A percentile compares a stretch with the other conserved stretches of the same genome.
Evolutionary conservation across 1,284 basidiomycete genomes (phyloP).

Genomic region (Ustilago tritici): DNA sequence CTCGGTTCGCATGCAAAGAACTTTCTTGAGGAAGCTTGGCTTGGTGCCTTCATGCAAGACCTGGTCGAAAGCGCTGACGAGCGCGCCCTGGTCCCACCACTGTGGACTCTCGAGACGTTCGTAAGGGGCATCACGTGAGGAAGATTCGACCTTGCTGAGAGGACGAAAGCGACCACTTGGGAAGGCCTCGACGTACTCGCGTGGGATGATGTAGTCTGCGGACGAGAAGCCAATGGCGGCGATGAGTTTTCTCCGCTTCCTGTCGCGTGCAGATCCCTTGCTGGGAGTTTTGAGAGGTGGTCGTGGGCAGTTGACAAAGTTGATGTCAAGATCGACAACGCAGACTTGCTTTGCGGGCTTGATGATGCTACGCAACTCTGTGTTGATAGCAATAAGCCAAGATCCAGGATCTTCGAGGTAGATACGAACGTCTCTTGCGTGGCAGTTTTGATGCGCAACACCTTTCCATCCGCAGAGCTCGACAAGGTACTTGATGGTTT

Average conservation of each 20-base stretch:
- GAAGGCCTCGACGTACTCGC: constrained; percentile 93
- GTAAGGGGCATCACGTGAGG: constrained; percentile 86
- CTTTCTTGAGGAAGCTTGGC: constrained; percentile 56
- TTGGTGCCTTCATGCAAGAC: constrained; percentile 72
- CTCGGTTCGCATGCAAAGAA: constrained; percentile 51
- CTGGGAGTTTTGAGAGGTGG: constrained; percentile 85
- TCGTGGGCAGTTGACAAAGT: constrained; percentile 83
- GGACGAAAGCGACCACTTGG: constrained; percentile 78
- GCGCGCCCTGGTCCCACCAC: constrained; percentile 91
- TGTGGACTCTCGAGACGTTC: constrained; percentile 83
- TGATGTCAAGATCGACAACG: constrained; percentile 91
- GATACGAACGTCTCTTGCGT: constrained; percentile 88
- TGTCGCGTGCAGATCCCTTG: constrained; percentile 83
- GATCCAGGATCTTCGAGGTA: constrained; percentile 79
- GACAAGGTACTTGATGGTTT: constrained; percentile 89
- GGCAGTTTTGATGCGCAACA: constrained; percentile 73
- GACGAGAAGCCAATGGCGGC: constrained; percentile 55
- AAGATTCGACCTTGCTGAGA: constrained; percentile 77
- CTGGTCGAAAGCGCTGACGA: constrained; percentile 87
- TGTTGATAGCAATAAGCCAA: constrained; percentile 91
- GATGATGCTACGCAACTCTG: constrained; percentile 84
- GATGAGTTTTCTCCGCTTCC: constrained; percentile 79
- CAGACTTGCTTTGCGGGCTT: constrained; percentile 81
- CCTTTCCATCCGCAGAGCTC: constrained; percentile 95
- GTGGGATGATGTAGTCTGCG: constrained; percentile 66